A percentile compares a stretch with the other conserved stretches of the same genome.
Conservation (phyloP, 768 basidiomycete genomes). For the Trametes villosa region DNA sequence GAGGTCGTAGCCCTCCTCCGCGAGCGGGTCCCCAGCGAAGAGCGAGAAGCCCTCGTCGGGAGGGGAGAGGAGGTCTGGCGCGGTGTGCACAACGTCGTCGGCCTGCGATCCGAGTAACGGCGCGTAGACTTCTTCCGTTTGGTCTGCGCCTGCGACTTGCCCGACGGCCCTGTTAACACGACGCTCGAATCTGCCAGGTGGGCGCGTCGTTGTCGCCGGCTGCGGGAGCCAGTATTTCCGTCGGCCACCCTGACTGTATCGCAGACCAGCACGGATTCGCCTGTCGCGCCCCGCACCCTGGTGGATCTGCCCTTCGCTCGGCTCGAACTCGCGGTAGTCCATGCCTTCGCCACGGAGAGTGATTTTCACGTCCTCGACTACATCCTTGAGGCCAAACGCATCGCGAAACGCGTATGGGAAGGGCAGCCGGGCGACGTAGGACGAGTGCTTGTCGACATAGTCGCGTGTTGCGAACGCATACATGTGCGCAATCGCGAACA, state of each 20-base stretch:
- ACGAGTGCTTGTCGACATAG: slow-evolving; percentile 66
- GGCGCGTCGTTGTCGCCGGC: slow-evolving; percentile 46
- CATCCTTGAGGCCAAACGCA: slow-evolving; percentile 85
- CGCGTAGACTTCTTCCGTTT: slow-evolving; percentile 67
- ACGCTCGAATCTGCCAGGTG: slow-evolving; percentile 45
- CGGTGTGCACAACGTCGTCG: slow-evolving; percentile 66
- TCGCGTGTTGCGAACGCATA: slow-evolving; percentile 93
- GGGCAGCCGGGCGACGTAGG: slow-evolving; percentile 87
- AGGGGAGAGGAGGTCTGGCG: slow-evolving; percentile 53
- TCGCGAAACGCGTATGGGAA: slow-evolving; percentile 87
- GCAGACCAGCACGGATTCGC: slow-evolving; percentile 87
- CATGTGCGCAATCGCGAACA: slow-evolving; percentile 94
- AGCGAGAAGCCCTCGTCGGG: slow-evolving; percentile 26
- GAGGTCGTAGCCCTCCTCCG: slow-evolving; percentile 55
- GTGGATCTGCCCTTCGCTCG: slow-evolving; percentile 92
- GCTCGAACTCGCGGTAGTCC: slow-evolving; percentile 96
- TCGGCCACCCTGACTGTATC: slow-evolving; percentile 90
- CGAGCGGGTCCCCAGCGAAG: slow-evolving; percentile 28
- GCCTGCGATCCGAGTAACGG: slow-evolving; percentile 72
- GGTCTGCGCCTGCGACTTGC: slow-evolving; percentile 45
- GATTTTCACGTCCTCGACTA: slow-evolving; percentile 80
- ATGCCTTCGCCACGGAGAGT: slow-evolving; percentile 90
- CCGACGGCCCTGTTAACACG: slow-evolving; percentile 47
- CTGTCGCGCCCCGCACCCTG: slow-evolving; percentile 85
- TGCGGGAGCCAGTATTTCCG: slow-evolving; percentile 96